Conservation (phyloP, 495 filamentous ascomycete genomes). For the Aspergillus olivimuriae region DNA sequence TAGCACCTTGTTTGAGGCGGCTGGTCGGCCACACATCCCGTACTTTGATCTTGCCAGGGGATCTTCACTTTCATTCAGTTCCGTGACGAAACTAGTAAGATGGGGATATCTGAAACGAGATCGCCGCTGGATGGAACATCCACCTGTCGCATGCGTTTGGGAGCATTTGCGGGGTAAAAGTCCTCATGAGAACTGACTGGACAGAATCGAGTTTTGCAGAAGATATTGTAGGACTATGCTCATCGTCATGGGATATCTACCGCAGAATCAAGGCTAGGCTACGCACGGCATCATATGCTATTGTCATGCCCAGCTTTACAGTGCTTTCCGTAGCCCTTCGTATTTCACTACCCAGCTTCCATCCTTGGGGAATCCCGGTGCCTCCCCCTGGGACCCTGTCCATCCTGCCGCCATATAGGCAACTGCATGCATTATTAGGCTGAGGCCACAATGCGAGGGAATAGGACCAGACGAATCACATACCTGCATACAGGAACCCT, state of each 20-base stretch:
- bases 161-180: background rate
- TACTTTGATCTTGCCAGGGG: background rate
- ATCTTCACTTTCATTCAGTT: background rate
- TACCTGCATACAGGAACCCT: slow-evolving; percentile 10
- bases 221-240: too few relatives aligned
- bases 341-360: slow-evolving; percentile 10
- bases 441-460: background rate
- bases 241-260: too few relatives aligned
- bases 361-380: slow-evolving; percentile 11
- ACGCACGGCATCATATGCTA: too few relatives aligned
- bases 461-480: background rate
- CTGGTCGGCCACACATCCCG: background rate
- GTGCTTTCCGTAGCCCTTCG: slow-evolving; percentile 8
- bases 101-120: background rate
- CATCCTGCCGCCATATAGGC: slow-evolving; percentile 13
- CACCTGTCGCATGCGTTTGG: background rate
- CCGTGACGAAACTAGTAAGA: slow-evolving; percentile 1
- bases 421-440: slow-evolving; percentile 4
- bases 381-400: slow-evolving; percentile 7
- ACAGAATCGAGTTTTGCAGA: too few relatives aligned
- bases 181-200: too few relatives aligned
- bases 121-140: background rate
- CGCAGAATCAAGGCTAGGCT: too few relatives aligned
- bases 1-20: background rate
- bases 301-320: background rate